These are phyloP conservation scores for Colletotrichum liriopes DNA, from an alignment of 2,329 filamentous ascomycete genomes.

Conservation along the genomic window DNA sequence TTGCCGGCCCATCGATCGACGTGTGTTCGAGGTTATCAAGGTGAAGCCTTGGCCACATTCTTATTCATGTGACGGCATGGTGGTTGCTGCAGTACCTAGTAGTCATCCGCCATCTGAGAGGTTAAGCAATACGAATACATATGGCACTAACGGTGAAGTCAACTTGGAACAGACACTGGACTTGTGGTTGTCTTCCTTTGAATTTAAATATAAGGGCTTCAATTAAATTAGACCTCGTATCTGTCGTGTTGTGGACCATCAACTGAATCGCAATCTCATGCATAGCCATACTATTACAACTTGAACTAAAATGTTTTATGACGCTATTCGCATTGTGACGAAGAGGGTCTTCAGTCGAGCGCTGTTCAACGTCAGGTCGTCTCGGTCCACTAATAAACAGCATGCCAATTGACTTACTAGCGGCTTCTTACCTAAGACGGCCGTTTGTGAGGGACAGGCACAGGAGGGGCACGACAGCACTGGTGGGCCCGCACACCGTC, in stretches of 20 bases:
- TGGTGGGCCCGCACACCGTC: slow-evolving; percentile 25
- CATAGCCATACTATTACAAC: too few relatives aligned
- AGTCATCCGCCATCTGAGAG: background rate
- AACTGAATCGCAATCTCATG: background rate
- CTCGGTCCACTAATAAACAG: background rate
- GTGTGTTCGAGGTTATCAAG: background rate
- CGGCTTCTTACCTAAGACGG: background rate
- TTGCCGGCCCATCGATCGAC: background rate
- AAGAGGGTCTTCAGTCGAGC: background rate
- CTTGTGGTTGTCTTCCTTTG: background rate
- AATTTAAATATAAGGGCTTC: background rate
- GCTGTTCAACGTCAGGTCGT: background rate
- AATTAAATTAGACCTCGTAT: background rate
- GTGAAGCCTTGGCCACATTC: too few relatives aligned
- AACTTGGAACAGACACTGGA: background rate
- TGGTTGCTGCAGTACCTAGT: background rate
- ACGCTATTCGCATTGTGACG: background rate
- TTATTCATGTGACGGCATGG: background rate
- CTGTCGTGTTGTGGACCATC: background rate
- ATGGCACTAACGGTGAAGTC: too few relatives aligned
- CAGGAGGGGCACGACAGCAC: background rate
- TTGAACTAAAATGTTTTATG: background rate
- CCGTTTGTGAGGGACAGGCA: background rate
- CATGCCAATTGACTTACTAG: background rate
- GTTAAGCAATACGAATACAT: background rate